phyloP scores from a whole-genome alignment of 202 grass and related monocot species.

The Saccharum hybrid region DNA sequence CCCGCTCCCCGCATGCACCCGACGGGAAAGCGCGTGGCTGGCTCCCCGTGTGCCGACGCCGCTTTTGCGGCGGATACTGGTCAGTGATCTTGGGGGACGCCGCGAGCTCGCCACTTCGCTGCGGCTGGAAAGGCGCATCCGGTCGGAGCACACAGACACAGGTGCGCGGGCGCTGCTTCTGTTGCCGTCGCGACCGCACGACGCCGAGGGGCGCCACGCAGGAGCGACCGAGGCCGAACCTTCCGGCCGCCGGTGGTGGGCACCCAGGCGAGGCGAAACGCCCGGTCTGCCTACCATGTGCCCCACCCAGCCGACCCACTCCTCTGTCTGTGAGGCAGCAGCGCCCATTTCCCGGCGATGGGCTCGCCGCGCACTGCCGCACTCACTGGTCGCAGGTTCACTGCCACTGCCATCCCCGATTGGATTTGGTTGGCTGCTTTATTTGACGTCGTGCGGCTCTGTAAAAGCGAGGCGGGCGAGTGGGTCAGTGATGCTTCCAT shows the following conservation, averaged over 20 bases:
- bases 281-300: neutral
- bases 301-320: neutral
- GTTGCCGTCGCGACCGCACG: neutral
- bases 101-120: neutral
- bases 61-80: slow-evolving; percentile 10
- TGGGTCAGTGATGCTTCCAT: slow-evolving; percentile 54
- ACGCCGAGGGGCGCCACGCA: too few species aligned
- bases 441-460: slow-evolving; percentile 4
- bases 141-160: neutral
- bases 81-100: neutral
- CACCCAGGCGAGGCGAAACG: neutral
- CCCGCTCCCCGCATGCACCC: neutral
- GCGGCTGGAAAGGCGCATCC: slow-evolving; percentile 39
- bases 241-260: slow-evolving; percentile 25
- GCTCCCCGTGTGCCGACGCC: slow-evolving; percentile 20
- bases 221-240: neutral
- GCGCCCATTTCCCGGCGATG: slow-evolving; percentile 25
- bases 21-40: neutral
- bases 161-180: neutral
- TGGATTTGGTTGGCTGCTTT: slow-evolving; percentile 24
- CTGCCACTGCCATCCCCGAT: neutral
- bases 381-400: neutral
- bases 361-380: slow-evolving; percentile 35
- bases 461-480: neutral
- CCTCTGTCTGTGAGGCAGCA: neutral